A percentile compares a stretch with the other conserved stretches of the same genome.
These are phyloP conservation scores for Pittosporum tobira DNA, from an alignment of 129 eudicot genomes.

Conservation along the genomic window DNA sequence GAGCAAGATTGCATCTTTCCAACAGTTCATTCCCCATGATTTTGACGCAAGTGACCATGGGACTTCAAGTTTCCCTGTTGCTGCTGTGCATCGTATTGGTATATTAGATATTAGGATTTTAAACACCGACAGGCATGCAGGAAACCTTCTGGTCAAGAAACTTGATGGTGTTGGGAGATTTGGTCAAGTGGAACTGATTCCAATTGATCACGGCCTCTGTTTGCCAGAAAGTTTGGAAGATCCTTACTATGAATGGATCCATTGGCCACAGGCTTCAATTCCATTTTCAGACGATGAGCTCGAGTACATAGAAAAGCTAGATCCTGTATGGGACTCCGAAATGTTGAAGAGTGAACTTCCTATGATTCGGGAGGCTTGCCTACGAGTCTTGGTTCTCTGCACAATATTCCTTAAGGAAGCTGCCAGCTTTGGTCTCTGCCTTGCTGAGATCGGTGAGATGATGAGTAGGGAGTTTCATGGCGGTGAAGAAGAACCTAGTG, in stretches of 20 bases:
- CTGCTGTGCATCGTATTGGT: conserved; percentile 91
- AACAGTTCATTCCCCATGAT: conserved; percentile 76
- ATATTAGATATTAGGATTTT: conserved; percentile 78
- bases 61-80: conserved; percentile 78
- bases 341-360: conserved; percentile 32
- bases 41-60: conserved; percentile 95
- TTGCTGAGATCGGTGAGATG: conserved; percentile 65
- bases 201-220: conserved; percentile 94
- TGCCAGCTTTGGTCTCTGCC: conserved; percentile 37
- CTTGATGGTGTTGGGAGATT: conserved; percentile 44
- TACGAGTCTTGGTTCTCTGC: conserved; percentile 29
- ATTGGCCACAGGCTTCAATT: conserved; percentile 94
- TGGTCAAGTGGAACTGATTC: conserved; percentile 75
- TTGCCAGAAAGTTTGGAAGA: conserved; percentile 86
- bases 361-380: conserved; percentile 36
- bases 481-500: conserved; percentile 32
- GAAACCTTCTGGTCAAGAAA: conserved; percentile 73
- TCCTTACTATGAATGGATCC: conserved; percentile 96
- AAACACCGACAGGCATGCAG: conserved; percentile 90
- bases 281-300: conserved; percentile 93
- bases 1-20: conserved; percentile 91
- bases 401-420: conserved; percentile 34
- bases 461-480: conserved; percentile 29
- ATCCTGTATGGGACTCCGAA: conserved; percentile 31
- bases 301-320: conserved; percentile 47